These are phyloP conservation scores for Colletotrichum sp. DNA, from an alignment of 2,329 filamentous ascomycete species.

Conservation along the genomic window DNA sequence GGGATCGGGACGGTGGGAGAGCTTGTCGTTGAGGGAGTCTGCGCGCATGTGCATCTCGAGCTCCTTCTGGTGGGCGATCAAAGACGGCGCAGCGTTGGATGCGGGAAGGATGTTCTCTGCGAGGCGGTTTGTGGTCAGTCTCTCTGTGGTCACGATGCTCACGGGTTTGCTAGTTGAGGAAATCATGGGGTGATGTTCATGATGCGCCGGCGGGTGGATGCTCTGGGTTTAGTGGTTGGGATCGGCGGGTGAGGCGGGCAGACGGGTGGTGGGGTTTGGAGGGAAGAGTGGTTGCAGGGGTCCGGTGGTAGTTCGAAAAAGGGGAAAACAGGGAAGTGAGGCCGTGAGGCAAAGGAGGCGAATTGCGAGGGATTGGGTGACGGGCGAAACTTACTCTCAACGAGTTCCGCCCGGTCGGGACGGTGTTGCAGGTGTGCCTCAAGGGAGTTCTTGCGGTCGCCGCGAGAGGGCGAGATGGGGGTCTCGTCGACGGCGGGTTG, in stretches of 20 bases:
- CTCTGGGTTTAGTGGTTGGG: neutral
- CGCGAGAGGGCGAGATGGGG: constrained; percentile 60
- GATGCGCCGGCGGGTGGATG: neutral
- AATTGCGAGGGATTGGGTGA: neutral
- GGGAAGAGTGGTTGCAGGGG: neutral
- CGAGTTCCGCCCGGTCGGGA: constrained; percentile 75
- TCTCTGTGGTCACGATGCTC: neutral
- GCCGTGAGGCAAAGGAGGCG: neutral
- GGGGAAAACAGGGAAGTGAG: neutral
- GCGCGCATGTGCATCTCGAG: constrained; percentile 88
- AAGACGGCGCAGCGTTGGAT: constrained; percentile 76
- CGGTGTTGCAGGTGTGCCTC: constrained; percentile 76
- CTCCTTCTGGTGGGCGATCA: constrained; percentile 83
- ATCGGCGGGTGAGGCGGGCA: constrained; percentile 19
- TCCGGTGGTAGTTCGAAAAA: neutral
- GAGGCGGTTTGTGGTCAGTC: neutral
- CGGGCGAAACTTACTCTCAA: constrained; percentile 70
- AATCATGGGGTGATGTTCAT: neutral
- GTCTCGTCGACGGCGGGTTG: constrained; percentile 55
- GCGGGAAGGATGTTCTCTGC: constrained; percentile 86
- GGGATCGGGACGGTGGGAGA: constrained; percentile 77
- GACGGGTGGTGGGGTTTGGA: constrained; percentile 6
- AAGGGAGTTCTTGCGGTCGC: constrained; percentile 69
- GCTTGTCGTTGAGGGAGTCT: constrained; percentile 86
- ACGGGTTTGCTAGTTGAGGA: neutral